phyloP scores from a whole-genome alignment of 805 yeast genomes.

The Cyberlindnera mycetangii region DNA sequence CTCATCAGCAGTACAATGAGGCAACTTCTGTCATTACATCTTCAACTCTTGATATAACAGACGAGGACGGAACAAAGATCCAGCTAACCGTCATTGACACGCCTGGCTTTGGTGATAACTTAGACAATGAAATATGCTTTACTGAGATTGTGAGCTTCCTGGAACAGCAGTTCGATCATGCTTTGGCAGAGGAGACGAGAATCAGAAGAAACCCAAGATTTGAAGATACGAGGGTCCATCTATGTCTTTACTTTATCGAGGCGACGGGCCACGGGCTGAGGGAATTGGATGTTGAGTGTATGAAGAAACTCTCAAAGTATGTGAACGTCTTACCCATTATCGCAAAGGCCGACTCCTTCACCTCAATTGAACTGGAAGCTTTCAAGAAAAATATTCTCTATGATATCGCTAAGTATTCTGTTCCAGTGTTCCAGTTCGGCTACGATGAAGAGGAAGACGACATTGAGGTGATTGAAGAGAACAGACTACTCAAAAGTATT shows the following conservation, averaged over 20 bases:
- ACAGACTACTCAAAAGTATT: slow-evolving; percentile 52
- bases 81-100: slow-evolving; percentile 65
- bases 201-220: slow-evolving; percentile 83
- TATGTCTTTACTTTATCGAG: slow-evolving; percentile 66
- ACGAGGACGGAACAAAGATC: slow-evolving; percentile 57
- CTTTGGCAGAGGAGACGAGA: slow-evolving; percentile 82
- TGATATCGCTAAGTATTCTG: slow-evolving; percentile 65
- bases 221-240: slow-evolving; percentile 75
- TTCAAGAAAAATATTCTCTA: slow-evolving; percentile 59
- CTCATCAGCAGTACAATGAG: slow-evolving; percentile 54
- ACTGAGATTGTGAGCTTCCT: slow-evolving; percentile 62
- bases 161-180: slow-evolving; percentile 75
- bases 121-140: slow-evolving; percentile 66
- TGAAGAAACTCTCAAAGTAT: slow-evolving; percentile 67
- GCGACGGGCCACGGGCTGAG: slow-evolving; percentile 78
- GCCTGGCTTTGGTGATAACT: slow-evolving; percentile 73
- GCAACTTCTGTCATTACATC: slow-evolving; percentile 77
- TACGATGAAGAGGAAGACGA: slow-evolving; percentile 74
- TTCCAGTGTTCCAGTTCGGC: slow-evolving; percentile 72
- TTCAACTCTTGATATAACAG: slow-evolving; percentile 56
- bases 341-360: slow-evolving; percentile 70
- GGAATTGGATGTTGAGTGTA: slow-evolving; percentile 68
- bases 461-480: slow-evolving; percentile 65
- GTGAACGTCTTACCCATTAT: slow-evolving; percentile 74
- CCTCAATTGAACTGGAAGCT: slow-evolving; percentile 50